Conservation (phyloP, 495 filamentous ascomycete species). For the Neurospora discreta region DNA sequence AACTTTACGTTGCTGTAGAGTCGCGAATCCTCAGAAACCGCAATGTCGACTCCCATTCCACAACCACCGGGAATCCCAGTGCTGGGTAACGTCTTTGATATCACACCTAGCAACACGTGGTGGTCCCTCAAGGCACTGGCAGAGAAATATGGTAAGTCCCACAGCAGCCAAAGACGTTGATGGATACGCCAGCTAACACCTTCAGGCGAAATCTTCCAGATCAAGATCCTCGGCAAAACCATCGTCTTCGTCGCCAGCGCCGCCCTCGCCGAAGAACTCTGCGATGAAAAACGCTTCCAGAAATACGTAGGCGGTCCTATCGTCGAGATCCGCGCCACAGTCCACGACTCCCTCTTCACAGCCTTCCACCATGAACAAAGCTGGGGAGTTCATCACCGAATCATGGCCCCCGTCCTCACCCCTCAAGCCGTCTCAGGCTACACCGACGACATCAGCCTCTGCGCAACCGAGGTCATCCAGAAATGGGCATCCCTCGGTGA, state of each 20-base stretch:
- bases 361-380: slow-evolving; percentile 51
- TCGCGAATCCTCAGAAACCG: background rate
- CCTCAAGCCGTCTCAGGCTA: slow-evolving; percentile 47
- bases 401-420: slow-evolving; percentile 55
- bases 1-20: background rate
- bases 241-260: slow-evolving; percentile 38
- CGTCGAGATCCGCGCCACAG: slow-evolving; percentile 45
- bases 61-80: slow-evolving; percentile 55
- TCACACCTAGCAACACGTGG: slow-evolving; percentile 52
- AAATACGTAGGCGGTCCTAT: slow-evolving; percentile 48
- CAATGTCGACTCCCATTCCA: slow-evolving; percentile 45
- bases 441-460: slow-evolving; percentile 57
- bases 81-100: slow-evolving; percentile 55
- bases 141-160: slow-evolving; percentile 47
- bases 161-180: background rate
- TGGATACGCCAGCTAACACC: slow-evolving; percentile 4
- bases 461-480: slow-evolving; percentile 51
- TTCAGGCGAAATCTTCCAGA: slow-evolving; percentile 57
- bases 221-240: slow-evolving; percentile 37
- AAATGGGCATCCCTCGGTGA: slow-evolving; percentile 55
- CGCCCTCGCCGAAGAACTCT: slow-evolving; percentile 52
- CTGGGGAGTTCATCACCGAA: slow-evolving; percentile 63
- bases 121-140: slow-evolving; percentile 50
- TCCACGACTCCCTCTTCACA: slow-evolving; percentile 58
- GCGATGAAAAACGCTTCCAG: slow-evolving; percentile 55